Percentiles rank a stretch among this genome's conserved stretches.
Evolutionary conservation across 1,284 basidiomycete species (phyloP).

Genomic region (Vanrija pseudolonga): DNA sequence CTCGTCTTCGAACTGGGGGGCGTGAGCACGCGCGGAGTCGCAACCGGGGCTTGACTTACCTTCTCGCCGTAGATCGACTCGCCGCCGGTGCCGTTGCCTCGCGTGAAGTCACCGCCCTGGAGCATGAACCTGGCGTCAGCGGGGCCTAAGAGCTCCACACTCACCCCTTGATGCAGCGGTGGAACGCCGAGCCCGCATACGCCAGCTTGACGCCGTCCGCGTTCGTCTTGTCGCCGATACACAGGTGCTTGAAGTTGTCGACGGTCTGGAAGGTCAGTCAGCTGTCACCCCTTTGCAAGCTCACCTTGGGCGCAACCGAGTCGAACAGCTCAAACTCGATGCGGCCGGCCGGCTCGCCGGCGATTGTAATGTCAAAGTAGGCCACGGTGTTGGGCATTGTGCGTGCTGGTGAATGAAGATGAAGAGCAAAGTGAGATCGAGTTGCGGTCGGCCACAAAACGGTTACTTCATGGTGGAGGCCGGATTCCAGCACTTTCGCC

Average conservation of each 20-base stretch:
- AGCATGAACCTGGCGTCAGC: slow-evolving; percentile 61
- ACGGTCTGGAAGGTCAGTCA: slow-evolving; percentile 56
- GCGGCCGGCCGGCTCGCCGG: slow-evolving; percentile 57
- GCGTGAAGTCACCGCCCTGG: slow-evolving; percentile 56
- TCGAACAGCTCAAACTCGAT: slow-evolving; percentile 82
- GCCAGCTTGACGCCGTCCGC: slow-evolving; percentile 49
- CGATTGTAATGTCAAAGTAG: slow-evolving; percentile 74
- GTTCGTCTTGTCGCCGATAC: slow-evolving; percentile 63
- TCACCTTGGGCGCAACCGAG: slow-evolving; percentile 54
- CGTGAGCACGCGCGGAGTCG: background rate
- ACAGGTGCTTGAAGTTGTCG: slow-evolving; percentile 86
- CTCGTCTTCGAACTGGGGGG: slow-evolving; percentile 61
- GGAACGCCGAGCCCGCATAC: slow-evolving; percentile 63
- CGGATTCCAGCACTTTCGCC: slow-evolving; percentile 2
- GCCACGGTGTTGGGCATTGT: slow-evolving; percentile 50
- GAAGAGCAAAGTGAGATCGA: background rate
- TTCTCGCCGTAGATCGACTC: slow-evolving; percentile 89
- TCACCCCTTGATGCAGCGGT: slow-evolving; percentile 63
- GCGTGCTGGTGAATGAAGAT: background rate
- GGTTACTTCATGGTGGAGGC: background rate
- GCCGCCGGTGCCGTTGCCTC: slow-evolving; percentile 81
- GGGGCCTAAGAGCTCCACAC: slow-evolving; percentile 2
- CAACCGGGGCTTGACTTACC: slow-evolving; percentile 15
- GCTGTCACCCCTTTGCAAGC: slow-evolving; percentile 1
- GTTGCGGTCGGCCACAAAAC: background rate